Percentiles rank a stretch among this genome's conserved stretches.
phyloP scores from a whole-genome alignment of 208 protist genomes.

The Leishmania amazonensis region DNA sequence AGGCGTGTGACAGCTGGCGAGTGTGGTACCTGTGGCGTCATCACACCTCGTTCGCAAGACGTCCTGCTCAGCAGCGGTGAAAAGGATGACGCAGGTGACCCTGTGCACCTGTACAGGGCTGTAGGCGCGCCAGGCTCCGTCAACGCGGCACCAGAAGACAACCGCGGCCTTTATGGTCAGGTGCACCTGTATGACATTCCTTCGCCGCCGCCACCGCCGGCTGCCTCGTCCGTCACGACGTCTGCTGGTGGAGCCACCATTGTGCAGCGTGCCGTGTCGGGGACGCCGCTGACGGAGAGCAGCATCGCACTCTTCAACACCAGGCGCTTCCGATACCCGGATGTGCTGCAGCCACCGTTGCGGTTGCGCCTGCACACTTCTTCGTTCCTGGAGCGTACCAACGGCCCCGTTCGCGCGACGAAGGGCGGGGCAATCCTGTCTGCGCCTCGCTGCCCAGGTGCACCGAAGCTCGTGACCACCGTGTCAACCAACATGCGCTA shows the following conservation, averaged over 20 bases:
- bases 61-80: not conserved
- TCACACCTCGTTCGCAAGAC: not conserved
- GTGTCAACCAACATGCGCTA: not conserved
- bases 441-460: not conserved
- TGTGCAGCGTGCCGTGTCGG: not conserved
- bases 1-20: not conserved
- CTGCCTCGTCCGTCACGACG: not conserved
- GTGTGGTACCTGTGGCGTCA: not conserved
- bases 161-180: not conserved
- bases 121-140: not conserved
- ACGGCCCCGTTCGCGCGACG: not conserved
- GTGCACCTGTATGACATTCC: conserved; percentile 2
- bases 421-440: not conserved
- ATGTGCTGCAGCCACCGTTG: not conserved
- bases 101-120: conserved; percentile 20
- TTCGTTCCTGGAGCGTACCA: not conserved
- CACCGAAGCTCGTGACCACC: not conserved
- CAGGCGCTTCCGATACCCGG: not conserved
- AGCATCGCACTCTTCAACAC: not conserved
- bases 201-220: not conserved
- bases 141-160: not conserved
- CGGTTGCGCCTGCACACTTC: not conserved
- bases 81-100: not conserved
- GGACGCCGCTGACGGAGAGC: not conserved
- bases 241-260: not conserved